Conservation (phyloP, 768 basidiomycete genomes). For the Amanita rubescens region DNA sequence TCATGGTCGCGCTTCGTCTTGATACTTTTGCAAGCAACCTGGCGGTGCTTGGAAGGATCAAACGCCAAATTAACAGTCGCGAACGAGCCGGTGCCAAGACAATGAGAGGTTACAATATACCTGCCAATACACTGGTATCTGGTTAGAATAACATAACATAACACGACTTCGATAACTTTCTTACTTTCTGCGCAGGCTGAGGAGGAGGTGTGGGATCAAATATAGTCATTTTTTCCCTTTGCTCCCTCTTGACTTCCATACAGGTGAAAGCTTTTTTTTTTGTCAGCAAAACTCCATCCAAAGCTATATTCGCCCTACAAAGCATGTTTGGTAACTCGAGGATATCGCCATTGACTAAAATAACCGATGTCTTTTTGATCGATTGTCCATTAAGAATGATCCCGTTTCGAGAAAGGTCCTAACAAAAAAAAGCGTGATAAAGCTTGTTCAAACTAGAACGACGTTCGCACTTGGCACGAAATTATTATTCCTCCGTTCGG, state of each 20-base stretch:
- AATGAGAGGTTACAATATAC: conserved; percentile 72
- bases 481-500: conserved; percentile 67
- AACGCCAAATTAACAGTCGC: conserved; percentile 77
- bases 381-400: conserved; percentile 61
- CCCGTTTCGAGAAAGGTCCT: conserved; percentile 79
- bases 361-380: conserved; percentile 57
- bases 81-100: conserved; percentile 75
- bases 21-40: conserved; percentile 83
- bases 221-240: conserved; percentile 44
- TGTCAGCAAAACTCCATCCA: background rate
- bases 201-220: conserved; percentile 58
- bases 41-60: conserved; percentile 52
- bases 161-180: conserved; percentile 1
- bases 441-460: background rate
- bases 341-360: conserved; percentile 72
- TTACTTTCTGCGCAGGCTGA: conserved; percentile 47
- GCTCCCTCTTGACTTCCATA: conserved; percentile 45
- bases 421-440: background rate
- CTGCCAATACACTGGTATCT: conserved; percentile 47
- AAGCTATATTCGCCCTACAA: conserved; percentile 27
- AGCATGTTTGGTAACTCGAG: conserved; percentile 63
- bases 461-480: conserved; percentile 58
- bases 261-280: conserved; percentile 55
- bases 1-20: conserved; percentile 55
- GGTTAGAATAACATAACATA: background rate